Percentiles rank a stretch among this genome's conserved stretches.
Evolutionary conservation across 768 basidiomycete species (phyloP).

Genomic region (Cytidiella melzeri): DNA sequence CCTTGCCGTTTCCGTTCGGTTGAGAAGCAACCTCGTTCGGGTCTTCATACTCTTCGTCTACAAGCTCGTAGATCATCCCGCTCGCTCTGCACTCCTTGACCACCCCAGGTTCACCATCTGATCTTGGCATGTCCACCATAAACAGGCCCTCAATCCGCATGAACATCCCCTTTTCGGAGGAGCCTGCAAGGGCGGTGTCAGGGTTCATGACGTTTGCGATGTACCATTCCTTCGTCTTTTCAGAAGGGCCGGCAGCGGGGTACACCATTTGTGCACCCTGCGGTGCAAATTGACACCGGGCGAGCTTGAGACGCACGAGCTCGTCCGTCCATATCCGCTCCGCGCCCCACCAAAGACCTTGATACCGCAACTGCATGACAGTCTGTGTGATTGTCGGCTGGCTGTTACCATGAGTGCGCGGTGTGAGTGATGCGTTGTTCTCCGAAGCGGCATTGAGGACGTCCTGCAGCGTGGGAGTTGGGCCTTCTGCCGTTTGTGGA

Average conservation of each 20-base stretch:
- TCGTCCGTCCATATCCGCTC: constrained; percentile 88
- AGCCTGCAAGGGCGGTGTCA: constrained; percentile 32
- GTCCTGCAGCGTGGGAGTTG: constrained; percentile 28
- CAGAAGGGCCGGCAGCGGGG: constrained; percentile 52
- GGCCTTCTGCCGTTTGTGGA: constrained; percentile 7
- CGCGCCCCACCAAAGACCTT: constrained; percentile 86
- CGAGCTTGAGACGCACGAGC: constrained; percentile 70
- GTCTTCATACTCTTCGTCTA: constrained; percentile 65
- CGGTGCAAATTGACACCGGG: constrained; percentile 62
- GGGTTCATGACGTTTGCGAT: constrained; percentile 19
- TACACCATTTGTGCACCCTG: constrained; percentile 52
- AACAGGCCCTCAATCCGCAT: constrained; percentile 64
- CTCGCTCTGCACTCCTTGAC: constrained; percentile 59
- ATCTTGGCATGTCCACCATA: constrained; percentile 45
- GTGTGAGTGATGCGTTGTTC: neutral
- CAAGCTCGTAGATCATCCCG: constrained; percentile 75
- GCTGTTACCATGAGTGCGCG: constrained; percentile 21
- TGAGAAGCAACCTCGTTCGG: constrained; percentile 4
- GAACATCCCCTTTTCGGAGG: constrained; percentile 60
- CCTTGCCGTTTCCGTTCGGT: constrained; percentile 22
- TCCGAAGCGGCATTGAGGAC: constrained; percentile 41
- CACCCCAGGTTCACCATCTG: constrained; percentile 30
- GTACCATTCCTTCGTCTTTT: constrained; percentile 27
- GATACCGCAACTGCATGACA: constrained; percentile 53
- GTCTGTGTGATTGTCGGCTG: constrained; percentile 18